Evolutionary conservation across 495 filamentous ascomycete species (phyloP), one percentile per base, ranked within the genome.

Genomic region (Hyaloscypha bicolor): DNA sequence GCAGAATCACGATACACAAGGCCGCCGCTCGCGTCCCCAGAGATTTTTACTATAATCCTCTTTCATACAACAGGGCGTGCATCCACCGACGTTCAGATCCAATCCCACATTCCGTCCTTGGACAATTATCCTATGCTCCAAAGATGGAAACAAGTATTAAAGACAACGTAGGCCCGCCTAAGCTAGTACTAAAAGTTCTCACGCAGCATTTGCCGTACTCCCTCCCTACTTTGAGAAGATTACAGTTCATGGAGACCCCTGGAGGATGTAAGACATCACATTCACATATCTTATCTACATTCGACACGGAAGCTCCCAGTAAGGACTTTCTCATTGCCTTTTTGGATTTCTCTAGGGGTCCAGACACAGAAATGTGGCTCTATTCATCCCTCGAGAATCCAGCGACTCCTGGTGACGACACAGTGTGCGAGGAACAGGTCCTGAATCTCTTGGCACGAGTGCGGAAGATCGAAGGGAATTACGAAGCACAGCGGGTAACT

Each of bases 341-440:
- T 66, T 76, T 88, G 19, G 87, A 91, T 73, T 76, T 89, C 31
- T 80, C 80, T 37, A 73, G 80, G 11, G 81, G 79, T 6, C 83
- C 83, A 0, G 85, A 90, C 68, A 91, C 88, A 22, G 83, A 90
- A 69, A 77, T 86, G 16, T 83, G 85, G 80, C 31, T 90, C 4
- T 91, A 86, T 68, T 81, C 77, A 33, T 86, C 85, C 22, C 69
- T 86, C 1, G 88, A 90, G 68, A 72, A 71, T 64, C 11, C 25
- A 48, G 25, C 22, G 22, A 55, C 9, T 21, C 52, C 25, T 8
- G 53, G 45, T 19, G 37, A 55, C 31, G 30, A 14, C 55, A 29
- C 1, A 0, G 22, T 9, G 22, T 51, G 35, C 33, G 42, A 59
- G 21, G 16, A 35, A 8, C 67, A 70, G 3, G 33, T 76, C 2